Evolutionary conservation across 352 stramenopile species (phyloP).

Genomic region (Phytophthora rubi): DNA sequence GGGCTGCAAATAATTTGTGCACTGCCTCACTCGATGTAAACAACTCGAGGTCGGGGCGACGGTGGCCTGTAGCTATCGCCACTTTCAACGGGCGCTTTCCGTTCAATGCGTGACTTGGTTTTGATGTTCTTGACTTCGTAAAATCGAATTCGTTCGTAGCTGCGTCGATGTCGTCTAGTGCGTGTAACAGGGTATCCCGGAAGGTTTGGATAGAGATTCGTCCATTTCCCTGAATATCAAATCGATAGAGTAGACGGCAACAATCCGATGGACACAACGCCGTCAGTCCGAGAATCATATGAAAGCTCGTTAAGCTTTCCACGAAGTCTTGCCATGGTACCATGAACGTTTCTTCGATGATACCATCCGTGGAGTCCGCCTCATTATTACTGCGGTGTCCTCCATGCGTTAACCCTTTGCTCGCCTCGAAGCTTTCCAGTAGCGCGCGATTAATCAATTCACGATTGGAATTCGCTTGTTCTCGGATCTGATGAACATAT

Average conservation of each 20-base stretch:
- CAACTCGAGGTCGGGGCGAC: constrained; percentile 40
- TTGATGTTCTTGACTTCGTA: constrained; percentile 7
- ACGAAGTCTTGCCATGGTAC: constrained; percentile 38
- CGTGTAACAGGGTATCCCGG: constrained; percentile 13
- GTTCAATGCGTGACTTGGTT: constrained; percentile 5
- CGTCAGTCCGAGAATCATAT: constrained; percentile 19
- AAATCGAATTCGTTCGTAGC: constrained; percentile 3
- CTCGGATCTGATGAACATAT: constrained; percentile 29
- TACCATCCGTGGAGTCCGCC: not conserved
- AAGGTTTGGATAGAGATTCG: constrained; percentile 32
- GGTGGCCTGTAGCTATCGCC: constrained; percentile 34
- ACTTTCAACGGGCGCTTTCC: constrained; percentile 28
- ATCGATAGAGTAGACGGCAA: constrained; percentile 54
- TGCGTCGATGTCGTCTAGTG: constrained; percentile 21
- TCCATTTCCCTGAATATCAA: constrained; percentile 37
- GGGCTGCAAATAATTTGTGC: constrained; percentile 50
- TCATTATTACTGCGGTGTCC: constrained; percentile 6
- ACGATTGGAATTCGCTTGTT: constrained; percentile 9
- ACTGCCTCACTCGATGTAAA: constrained; percentile 51
- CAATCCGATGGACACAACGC: constrained; percentile 22
- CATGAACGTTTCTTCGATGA: not conserved
- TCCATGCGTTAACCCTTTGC: not conserved
- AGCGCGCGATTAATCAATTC: constrained; percentile 19
- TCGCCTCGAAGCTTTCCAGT: constrained; percentile 11
- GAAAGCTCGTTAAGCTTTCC: constrained; percentile 29